These are phyloP conservation scores for Odonthalia washingtoniensis DNA, from an alignment of 31 red algal species.

Conservation along the genomic window DNA sequence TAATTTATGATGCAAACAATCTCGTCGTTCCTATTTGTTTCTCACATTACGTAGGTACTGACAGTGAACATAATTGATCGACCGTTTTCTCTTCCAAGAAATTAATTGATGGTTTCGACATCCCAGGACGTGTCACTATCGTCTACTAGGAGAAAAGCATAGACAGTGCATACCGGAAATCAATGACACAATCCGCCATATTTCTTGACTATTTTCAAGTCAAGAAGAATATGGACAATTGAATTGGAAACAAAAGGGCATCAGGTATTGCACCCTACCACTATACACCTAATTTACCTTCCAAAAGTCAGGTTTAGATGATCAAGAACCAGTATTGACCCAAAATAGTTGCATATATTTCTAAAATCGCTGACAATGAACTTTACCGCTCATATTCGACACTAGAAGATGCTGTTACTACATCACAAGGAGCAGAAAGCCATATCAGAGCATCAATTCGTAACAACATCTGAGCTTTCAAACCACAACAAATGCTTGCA, in stretches of 20 bases:
- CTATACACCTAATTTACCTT: constrained; percentile 9
- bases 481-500: constrained; percentile 43
- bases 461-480: constrained; percentile 14
- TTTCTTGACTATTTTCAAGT: not conserved
- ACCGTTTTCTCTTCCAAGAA: not conserved
- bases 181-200: not conserved
- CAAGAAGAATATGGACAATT: not conserved
- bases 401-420: too few species aligned
- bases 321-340: too few species aligned
- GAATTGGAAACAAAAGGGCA: not conserved
- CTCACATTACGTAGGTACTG: constrained; percentile 23
- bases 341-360: not conserved
- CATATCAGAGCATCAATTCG: constrained; percentile 10
- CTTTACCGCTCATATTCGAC: constrained; percentile 39
- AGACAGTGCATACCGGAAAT: constrained; percentile 1
- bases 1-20: constrained; percentile 37
- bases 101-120: constrained; percentile 22
- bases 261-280: not conserved
- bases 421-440: too few species aligned
- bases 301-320: not conserved
- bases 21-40: constrained; percentile 18
- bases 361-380: constrained; percentile 1
- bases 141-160: constrained; percentile 41
- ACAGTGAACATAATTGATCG: constrained; percentile 18
- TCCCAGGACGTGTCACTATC: not conserved